phyloP scores from a whole-genome alignment of 306 rosid species.

The Vicia faba region DNA sequence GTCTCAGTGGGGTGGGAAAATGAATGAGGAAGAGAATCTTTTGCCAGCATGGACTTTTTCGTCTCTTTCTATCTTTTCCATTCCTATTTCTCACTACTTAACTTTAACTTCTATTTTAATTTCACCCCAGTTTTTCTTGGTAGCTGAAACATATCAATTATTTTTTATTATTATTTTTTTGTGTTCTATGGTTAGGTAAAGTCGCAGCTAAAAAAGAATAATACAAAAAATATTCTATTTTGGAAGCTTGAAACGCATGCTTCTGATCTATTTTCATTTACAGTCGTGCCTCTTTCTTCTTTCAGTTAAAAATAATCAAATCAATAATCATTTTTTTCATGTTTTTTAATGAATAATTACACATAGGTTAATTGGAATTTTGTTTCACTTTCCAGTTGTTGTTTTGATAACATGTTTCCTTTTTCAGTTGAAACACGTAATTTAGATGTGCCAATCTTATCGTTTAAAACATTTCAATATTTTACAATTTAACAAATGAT shows the following conservation, averaged over 20 bases:
- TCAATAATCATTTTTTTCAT: not conserved
- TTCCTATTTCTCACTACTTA: not conserved
- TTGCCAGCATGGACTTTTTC: slow-evolving; percentile 86
- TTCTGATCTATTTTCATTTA: not conserved
- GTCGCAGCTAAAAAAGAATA: not conserved
- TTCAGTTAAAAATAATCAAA: not conserved
- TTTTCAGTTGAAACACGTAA: slow-evolving; percentile 30
- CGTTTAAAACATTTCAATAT: not conserved
- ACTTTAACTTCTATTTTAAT: not conserved
- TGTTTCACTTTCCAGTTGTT: slow-evolving; percentile 1
- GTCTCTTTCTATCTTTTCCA: slow-evolving; percentile 56
- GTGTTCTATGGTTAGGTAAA: not conserved
- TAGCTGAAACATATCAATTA: too few species aligned
- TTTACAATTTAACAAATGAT: not conserved
- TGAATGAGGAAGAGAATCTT: slow-evolving; percentile 55
- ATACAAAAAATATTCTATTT: not conserved
- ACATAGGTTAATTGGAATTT: slow-evolving; percentile 1
- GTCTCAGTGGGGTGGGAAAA: not conserved
- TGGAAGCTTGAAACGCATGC: not conserved
- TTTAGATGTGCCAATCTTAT: not conserved
- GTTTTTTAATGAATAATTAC: not conserved
- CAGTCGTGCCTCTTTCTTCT: not conserved
- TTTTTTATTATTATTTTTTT: too few species aligned
- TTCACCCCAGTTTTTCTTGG: not conserved
- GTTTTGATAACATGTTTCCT: not conserved